Percentiles rank a stretch among this genome's conserved stretches.
Conservation (phyloP, 176 grass and related monocot genomes). For the Rhipidocladum racemiflorum region DNA sequence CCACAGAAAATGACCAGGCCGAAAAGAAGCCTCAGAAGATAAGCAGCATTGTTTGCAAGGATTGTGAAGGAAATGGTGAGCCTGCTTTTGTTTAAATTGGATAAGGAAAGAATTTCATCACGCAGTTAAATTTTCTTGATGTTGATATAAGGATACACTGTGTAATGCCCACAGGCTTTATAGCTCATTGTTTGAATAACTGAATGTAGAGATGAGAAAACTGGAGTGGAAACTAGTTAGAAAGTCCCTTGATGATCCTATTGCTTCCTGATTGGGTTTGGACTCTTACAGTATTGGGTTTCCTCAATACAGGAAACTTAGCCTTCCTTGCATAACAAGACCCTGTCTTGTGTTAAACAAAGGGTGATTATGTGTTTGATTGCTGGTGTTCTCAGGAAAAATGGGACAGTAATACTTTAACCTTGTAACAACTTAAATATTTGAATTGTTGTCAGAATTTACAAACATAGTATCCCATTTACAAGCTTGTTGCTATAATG, state of each 20-base stretch:
- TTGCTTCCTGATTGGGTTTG: not conserved
- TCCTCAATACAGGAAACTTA: not conserved
- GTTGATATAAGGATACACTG: not conserved
- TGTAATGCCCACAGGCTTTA: not conserved
- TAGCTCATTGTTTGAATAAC: not conserved
- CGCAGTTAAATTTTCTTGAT: not conserved
- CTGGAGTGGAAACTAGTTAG: not conserved
- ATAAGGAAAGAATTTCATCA: not conserved
- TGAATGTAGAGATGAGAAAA: not conserved
- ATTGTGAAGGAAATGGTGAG: slow-evolving; percentile 67
- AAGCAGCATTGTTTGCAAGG: slow-evolving; percentile 52
- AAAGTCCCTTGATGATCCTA: not conserved
- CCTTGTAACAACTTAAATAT: not conserved
- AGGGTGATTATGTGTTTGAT: not conserved
- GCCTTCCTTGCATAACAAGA: not conserved
- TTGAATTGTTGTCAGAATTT: not conserved
- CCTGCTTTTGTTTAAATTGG: slow-evolving; percentile 19
- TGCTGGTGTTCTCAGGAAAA: slow-evolving; percentile 6
- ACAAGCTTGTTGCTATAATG: not conserved
- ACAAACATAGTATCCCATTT: not conserved
- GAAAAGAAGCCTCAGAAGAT: slow-evolving; percentile 42
- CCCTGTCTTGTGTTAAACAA: not conserved
- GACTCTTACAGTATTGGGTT: not conserved
- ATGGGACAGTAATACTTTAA: not conserved
- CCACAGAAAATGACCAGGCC: slow-evolving; percentile 44